Evolutionary conservation across 164 flowering plant species (phyloP).

Genomic region (Protea cynaroides): DNA sequence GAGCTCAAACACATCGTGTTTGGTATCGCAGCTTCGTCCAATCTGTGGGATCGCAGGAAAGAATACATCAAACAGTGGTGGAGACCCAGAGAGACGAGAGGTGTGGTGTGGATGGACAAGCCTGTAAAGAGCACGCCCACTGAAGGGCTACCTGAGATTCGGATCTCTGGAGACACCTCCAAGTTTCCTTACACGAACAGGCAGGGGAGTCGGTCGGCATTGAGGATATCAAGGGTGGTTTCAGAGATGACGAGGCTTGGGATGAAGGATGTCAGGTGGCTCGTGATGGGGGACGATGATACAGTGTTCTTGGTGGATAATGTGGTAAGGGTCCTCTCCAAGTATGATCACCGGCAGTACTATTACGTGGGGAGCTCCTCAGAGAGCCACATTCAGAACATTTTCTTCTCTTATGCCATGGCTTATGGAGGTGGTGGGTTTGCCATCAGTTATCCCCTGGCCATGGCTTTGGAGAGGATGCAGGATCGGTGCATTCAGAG

Average conservation of each 20-base stretch:
- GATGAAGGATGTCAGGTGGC: constrained; percentile 61
- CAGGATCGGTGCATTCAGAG: constrained; percentile 60
- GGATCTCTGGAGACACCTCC: constrained; percentile 43
- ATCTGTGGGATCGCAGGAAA: constrained; percentile 47
- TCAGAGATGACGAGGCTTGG: constrained; percentile 62
- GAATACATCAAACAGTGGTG: constrained; percentile 63
- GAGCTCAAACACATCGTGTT: constrained; percentile 54
- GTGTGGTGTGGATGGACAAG: constrained; percentile 63
- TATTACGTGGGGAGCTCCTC: constrained; percentile 68
- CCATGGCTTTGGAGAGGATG: constrained; percentile 49
- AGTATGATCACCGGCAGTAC: constrained; percentile 53
- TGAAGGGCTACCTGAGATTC: constrained; percentile 40
- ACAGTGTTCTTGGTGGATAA: constrained; percentile 63
- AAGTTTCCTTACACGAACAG: constrained; percentile 40
- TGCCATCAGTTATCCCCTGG: constrained; percentile 64
- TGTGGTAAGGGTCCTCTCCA: constrained; percentile 42
- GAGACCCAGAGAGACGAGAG: constrained; percentile 48
- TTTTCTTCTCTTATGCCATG: constrained; percentile 60
- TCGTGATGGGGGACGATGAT: constrained; percentile 77
- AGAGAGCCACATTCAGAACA: constrained; percentile 68
- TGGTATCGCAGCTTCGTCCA: constrained; percentile 56
- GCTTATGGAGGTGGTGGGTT: constrained; percentile 80
- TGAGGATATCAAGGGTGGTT: constrained; percentile 63
- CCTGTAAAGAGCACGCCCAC: constrained; percentile 20
- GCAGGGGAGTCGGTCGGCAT: constrained; percentile 51